Evolutionary conservation across 192 early-diverging fungal species (phyloP), one percentile per base, ranked within the genome.

Genomic region (Funneliformis geosporum): DNA sequence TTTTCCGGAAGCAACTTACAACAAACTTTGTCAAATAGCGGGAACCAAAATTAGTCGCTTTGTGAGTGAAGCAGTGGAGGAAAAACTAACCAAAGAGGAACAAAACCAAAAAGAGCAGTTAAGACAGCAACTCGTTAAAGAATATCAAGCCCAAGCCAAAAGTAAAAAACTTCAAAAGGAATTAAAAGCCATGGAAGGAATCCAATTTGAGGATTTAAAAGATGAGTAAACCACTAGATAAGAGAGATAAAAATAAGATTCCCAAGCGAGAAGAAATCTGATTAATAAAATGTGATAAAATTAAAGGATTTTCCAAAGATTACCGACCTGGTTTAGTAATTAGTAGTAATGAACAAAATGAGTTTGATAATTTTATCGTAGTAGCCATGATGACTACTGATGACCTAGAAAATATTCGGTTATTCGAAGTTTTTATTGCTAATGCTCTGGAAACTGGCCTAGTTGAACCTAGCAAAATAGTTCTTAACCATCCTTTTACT

Each of bases 341-440:
- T 62, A 75, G 74, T 42, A 18, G 62, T 40, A 12, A 75, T 40
- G 0, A 18, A 0, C 74, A 75, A 75, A 75, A 75, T 40, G 74
- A 75, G 38, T 60, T 21, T 62, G 74, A 39, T 40, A 18, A 75
- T 18, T 42, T 0, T 25, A 39, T 75, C 40, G 33, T 62, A 60
- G 74, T 60, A 10, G 61, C 21, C 23, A 4, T 38, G 11, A 27
- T 61, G 18, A 75, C 74, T 18, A 75, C 74, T 1, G 59, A 75
- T 0, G 60, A 61, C 5, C 9, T 60, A 18, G 18, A 60, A 43
- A 38, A 6, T 40, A n/a, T 62, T 75, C 16, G 18, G 43, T 60
- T 60, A 16, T 75, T 75, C 62, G 74, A 75, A 75, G 74, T 75
- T 40, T 75, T 12, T 75, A 40, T 75, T 60, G 39, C 61, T 8